Conservation (phyloP, 2,329 filamentous ascomycete species). For the Ambrosiella cleistominuta region DNA sequence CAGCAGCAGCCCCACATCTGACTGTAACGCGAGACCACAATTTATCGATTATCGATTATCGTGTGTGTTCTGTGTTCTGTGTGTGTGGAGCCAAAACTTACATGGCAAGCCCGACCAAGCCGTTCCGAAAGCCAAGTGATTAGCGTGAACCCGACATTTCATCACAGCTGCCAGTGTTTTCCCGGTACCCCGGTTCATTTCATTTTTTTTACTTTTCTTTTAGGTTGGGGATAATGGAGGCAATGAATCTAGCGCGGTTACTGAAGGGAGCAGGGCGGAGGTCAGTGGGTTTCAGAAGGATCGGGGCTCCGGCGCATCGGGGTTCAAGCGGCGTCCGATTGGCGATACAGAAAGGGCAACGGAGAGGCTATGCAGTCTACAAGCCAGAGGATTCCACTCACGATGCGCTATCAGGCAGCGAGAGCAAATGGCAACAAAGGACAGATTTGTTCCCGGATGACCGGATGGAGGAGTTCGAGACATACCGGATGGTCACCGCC, state of each 20-base stretch:
- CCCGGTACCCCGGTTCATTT: conserved; percentile 12
- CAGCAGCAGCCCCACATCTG: background rate
- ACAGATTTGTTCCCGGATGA: conserved; percentile 58
- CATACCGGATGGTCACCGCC: conserved; percentile 74
- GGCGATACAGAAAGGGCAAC: conserved; percentile 14
- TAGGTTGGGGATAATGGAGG: no score
- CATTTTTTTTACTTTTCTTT: no score
- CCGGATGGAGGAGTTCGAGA: conserved; percentile 60
- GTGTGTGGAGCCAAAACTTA: background rate
- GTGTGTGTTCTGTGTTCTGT: background rate
- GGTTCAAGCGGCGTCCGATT: background rate
- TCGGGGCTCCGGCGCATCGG: no score
- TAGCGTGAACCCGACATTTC: no score
- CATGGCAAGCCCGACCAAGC: no score
- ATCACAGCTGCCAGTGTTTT: background rate
- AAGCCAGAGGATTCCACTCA: conserved; percentile 4
- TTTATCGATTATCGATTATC: background rate
- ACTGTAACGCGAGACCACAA: background rate
- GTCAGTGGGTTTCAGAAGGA: no score
- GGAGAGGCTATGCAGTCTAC: conserved; percentile 17
- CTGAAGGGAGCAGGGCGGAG: no score
- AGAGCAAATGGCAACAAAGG: conserved; percentile 74
- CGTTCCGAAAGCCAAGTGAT: no score
- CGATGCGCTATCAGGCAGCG: conserved; percentile 24
- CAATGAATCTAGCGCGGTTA: no score